Evolutionary conservation across 768 basidiomycete genomes (phyloP).

Genomic region (Myochromella boudieri): DNA sequence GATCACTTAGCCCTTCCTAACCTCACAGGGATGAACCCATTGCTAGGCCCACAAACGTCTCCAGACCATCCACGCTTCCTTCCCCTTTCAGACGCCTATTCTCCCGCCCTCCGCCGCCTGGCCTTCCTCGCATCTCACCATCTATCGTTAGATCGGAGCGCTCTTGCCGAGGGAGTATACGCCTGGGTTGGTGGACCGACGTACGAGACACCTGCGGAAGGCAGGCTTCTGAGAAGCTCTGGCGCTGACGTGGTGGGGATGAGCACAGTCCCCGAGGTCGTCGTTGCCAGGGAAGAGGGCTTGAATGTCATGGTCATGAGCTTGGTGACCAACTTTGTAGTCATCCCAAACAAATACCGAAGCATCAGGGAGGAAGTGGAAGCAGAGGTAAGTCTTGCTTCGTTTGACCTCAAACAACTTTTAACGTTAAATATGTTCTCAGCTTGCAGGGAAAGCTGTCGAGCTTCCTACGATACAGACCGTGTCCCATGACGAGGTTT

Average conservation of each 20-base stretch:
- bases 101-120: conserved; percentile 63
- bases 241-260: conserved; percentile 94
- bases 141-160: conserved; percentile 50
- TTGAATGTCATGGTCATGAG: conserved; percentile 78
- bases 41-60: conserved; percentile 69
- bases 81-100: conserved; percentile 84
- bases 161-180: conserved; percentile 80
- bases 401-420: neutral
- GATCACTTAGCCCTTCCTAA: conserved; percentile 86
- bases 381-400: conserved; percentile 60
- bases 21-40: conserved; percentile 72
- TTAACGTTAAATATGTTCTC: conserved; percentile 5
- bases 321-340: conserved; percentile 84
- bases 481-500: conserved; percentile 81
- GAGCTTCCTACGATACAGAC: conserved; percentile 38
- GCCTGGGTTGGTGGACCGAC: conserved; percentile 91
- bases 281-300: conserved; percentile 75
- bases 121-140: conserved; percentile 71
- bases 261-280: conserved; percentile 90
- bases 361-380: conserved; percentile 75
- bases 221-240: conserved; percentile 66
- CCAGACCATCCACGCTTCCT: conserved; percentile 71
- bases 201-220: conserved; percentile 89
- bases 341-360: conserved; percentile 64
- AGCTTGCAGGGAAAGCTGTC: conserved; percentile 63